Conservation (phyloP, 1,284 basidiomycete species). For the Cryptococcus sp. region DNA sequence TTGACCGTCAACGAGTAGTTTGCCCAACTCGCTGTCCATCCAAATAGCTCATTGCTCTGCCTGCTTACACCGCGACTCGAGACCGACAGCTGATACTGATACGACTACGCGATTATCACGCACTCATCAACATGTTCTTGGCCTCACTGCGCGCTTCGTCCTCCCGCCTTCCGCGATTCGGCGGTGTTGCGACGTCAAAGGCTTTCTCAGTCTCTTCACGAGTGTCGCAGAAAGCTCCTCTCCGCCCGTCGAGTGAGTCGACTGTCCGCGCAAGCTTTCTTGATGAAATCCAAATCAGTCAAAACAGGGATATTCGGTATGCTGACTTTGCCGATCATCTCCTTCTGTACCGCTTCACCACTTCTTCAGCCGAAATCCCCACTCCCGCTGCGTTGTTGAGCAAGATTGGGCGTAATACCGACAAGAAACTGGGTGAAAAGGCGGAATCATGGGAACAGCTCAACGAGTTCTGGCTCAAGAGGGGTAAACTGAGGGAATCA, state of each 20-base stretch:
- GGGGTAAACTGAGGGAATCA: slow-evolving; percentile 31
- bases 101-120: too few relatives aligned
- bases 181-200: slow-evolving; percentile 2
- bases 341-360: background rate
- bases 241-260: slow-evolving; percentile 30
- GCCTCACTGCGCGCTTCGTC: slow-evolving; percentile 20
- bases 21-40: too few relatives aligned
- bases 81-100: too few relatives aligned
- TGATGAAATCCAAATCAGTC: too few relatives aligned
- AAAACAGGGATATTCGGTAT: background rate
- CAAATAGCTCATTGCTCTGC: too few relatives aligned
- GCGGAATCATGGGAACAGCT: slow-evolving; percentile 43
- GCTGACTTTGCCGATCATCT: background rate
- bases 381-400: slow-evolving; percentile 37
- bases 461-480: slow-evolving; percentile 38
- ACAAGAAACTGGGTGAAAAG: slow-evolving; percentile 38
- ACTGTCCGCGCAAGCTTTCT: too few relatives aligned
- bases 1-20: too few relatives aligned
- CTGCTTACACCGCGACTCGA: too few relatives aligned
- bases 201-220: slow-evolving; percentile 25
- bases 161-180: slow-evolving; percentile 9
- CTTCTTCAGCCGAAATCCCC: slow-evolving; percentile 28
- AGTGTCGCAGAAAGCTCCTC: slow-evolving; percentile 29
- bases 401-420: slow-evolving; percentile 45
- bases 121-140: slow-evolving; percentile 9